Evolutionary conservation across 1,139 yeast genomes (phyloP).

Genomic region (Saccharomycopsis hybrid): DNA sequence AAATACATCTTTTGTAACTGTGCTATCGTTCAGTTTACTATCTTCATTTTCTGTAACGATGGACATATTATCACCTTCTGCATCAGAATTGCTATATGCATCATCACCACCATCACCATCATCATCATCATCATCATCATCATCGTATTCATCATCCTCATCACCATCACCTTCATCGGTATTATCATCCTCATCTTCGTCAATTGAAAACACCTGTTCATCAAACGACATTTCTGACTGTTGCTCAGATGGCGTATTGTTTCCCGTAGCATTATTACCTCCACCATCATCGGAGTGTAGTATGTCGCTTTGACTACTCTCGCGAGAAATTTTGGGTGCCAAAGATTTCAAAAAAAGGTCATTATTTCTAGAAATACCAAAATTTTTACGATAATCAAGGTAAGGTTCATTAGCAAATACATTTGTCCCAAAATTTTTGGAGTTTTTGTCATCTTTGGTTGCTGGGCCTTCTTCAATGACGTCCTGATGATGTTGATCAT

Average conservation of each 20-base stretch:
- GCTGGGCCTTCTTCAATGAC: conserved; percentile 5
- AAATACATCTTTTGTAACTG: too few relatives aligned
- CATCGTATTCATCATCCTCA: conserved; percentile 26
- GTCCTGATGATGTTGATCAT: conserved; percentile 8
- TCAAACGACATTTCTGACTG: background rate
- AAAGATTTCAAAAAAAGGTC: conserved; percentile 2
- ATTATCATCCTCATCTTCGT: conserved; percentile 24
- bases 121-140: background rate
- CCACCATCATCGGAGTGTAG: too few relatives aligned
- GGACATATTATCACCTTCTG: conserved; percentile 23
- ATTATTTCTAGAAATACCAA: background rate
- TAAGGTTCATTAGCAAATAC: background rate
- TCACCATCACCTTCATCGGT: conserved; percentile 27
- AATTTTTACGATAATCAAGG: background rate
- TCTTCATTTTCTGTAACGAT: conserved; percentile 22
- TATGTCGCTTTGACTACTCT: too few relatives aligned
- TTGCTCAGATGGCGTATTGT: too few relatives aligned
- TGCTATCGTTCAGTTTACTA: conserved; percentile 1
- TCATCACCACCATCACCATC: background rate
- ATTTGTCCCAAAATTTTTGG: background rate
- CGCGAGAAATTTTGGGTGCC: background rate
- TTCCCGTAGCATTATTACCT: too few relatives aligned
- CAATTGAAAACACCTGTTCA: conserved; percentile 18
- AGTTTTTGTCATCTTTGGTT: background rate
- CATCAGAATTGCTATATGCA: conserved; percentile 15